Evolutionary conservation across 176 grass and related monocot genomes (phyloP).

Genomic region (Oryza nivara): DNA sequence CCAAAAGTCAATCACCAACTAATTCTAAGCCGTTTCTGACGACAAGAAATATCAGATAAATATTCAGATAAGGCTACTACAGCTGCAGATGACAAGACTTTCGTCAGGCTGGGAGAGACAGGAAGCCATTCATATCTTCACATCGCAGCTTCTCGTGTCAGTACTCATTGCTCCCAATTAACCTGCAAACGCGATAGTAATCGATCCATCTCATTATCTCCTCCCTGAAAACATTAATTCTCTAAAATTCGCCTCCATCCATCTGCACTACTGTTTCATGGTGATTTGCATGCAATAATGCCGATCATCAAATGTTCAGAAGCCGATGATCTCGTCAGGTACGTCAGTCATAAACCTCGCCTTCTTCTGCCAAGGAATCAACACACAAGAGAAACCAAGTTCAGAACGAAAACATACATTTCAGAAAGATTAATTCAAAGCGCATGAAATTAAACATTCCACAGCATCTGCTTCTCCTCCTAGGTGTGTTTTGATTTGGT

Average conservation of each 20-base stretch:
- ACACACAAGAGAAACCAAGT: not conserved
- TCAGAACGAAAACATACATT: not conserved
- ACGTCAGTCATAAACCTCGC: slow-evolving; percentile 61
- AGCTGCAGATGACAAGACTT: not conserved
- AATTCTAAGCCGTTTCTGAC: not conserved
- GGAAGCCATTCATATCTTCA: slow-evolving; percentile 17
- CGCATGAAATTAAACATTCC: not conserved
- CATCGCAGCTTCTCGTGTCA: slow-evolving; percentile 34
- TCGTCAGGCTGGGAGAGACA: not conserved
- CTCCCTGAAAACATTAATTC: not conserved
- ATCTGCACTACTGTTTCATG: not conserved
- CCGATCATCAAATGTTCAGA: not conserved
- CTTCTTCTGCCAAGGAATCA: slow-evolving; percentile 58
- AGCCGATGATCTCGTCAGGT: slow-evolving; percentile 83
- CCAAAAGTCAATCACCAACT: not conserved
- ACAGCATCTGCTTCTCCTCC: not conserved
- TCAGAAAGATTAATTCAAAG: slow-evolving; percentile 5
- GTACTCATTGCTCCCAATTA: not conserved
- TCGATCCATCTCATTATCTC: not conserved
- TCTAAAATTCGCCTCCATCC: not conserved
- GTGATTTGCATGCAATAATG: not conserved
- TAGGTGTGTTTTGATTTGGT: not conserved
- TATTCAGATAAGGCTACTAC: not conserved
- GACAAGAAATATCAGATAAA: not conserved
- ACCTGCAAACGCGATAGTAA: not conserved